phyloP scores from a whole-genome alignment of 305 asterid genomes.

The Fraxinus greggii region DNA sequence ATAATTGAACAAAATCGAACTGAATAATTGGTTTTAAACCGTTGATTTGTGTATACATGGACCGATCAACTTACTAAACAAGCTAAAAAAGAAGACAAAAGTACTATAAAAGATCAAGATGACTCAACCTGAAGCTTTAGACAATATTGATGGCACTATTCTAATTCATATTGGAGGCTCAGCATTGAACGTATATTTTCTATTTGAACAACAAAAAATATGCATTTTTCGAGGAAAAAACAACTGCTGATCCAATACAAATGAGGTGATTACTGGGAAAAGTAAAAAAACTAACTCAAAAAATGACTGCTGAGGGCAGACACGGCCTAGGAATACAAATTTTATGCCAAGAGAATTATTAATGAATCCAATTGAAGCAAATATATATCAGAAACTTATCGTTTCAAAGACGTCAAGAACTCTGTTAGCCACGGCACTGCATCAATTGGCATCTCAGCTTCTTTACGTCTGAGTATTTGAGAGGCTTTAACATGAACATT shows the following conservation, averaged over 20 bases:
- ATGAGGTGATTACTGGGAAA: not conserved
- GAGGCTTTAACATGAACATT: constrained; percentile 60
- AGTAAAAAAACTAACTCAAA: not conserved
- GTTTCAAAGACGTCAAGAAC: not conserved
- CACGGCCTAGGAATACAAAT: not conserved
- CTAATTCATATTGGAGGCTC: not conserved
- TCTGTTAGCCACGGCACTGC: constrained; percentile 15
- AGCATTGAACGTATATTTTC: not conserved
- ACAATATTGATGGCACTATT: not conserved
- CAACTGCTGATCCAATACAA: not conserved
- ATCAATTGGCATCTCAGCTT: constrained; percentile 33
- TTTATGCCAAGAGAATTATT: not conserved
- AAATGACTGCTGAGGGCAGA: not conserved
- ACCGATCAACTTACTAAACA: no score
- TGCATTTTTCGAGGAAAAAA: not conserved
- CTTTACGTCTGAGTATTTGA: constrained; percentile 40
- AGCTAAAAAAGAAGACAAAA: not conserved
- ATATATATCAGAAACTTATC: not conserved
- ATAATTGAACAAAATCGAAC: no score
- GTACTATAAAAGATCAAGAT: not conserved
- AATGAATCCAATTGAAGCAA: not conserved
- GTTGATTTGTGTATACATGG: no score
- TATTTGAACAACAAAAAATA: not conserved
- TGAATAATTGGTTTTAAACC: no score
- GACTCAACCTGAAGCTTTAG: not conserved